Percentiles rank a stretch among this genome's conserved stretches.
phyloP scores from a whole-genome alignment of 2,329 filamentous ascomycete genomes.

The Cryphonectria carpinicola region DNA sequence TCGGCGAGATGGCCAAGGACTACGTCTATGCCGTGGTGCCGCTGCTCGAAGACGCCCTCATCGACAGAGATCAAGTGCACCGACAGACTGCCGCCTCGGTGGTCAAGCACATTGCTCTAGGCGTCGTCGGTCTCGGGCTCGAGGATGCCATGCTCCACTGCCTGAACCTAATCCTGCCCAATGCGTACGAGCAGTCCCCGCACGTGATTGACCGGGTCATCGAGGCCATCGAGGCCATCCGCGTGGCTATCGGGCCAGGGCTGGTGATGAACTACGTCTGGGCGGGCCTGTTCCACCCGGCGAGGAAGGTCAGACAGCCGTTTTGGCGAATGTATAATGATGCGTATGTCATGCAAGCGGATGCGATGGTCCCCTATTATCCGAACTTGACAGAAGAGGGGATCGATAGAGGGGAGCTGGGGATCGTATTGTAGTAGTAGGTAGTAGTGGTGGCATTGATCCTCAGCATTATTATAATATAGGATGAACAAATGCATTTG shows the following conservation, averaged over 20 bases:
- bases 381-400: slow-evolving; percentile 82
- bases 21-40: slow-evolving; percentile 98
- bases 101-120: slow-evolving; percentile 96
- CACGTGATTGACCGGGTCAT: slow-evolving; percentile 98
- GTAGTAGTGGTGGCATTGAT: neutral
- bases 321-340: slow-evolving; percentile 99
- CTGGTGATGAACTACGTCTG: slow-evolving; percentile 97
- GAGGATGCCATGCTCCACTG: slow-evolving; percentile 99
- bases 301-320: slow-evolving; percentile 88
- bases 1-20: slow-evolving; percentile 99
- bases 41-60: slow-evolving; percentile 92
- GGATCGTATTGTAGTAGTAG: slow-evolving; percentile 75
- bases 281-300: slow-evolving; percentile 96
- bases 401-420: slow-evolving; percentile 77
- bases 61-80: slow-evolving; percentile 97
- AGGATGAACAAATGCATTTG: neutral
- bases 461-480: neutral
- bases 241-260: slow-evolving; percentile 90
- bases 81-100: slow-evolving; percentile 94
- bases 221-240: slow-evolving; percentile 94
- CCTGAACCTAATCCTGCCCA: slow-evolving; percentile 93
- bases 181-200: slow-evolving; percentile 95
- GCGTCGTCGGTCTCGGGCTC: slow-evolving; percentile 95
- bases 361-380: slow-evolving; percentile 96
- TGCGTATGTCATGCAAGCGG: slow-evolving; percentile 90